phyloP scores from a whole-genome alignment of 169 alveolate genomes.

The Theileria orientalis region DNA sequence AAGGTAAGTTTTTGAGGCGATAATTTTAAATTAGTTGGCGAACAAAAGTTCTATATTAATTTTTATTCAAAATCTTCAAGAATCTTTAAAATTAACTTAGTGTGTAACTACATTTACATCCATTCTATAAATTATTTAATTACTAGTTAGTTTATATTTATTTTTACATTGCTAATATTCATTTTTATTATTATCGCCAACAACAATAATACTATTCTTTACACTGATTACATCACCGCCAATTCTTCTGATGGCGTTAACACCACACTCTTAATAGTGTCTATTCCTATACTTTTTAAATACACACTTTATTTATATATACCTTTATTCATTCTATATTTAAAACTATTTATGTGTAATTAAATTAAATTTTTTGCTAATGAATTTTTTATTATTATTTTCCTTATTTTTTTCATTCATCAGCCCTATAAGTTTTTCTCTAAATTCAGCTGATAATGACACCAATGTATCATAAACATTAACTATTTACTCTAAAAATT shows the following conservation, averaged over 20 bases:
- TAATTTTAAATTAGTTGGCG: constrained; percentile 38
- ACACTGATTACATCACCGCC: not conserved
- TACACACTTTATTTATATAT: no score
- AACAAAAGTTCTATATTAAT: constrained; percentile 31
- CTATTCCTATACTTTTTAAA: no score
- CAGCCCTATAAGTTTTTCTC: no score
- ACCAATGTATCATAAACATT: no score
- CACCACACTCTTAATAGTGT: no score
- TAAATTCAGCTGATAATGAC: no score
- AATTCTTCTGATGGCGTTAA: not conserved
- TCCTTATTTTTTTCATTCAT: no score
- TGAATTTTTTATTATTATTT: no score
- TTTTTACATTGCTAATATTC: not conserved
- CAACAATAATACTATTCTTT: not conserved
- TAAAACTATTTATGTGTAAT: not conserved
- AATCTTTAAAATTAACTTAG: not conserved
- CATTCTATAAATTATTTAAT: not conserved
- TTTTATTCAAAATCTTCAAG: not conserved
- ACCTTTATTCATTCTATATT: no score
- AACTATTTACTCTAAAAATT: no score
- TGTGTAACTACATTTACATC: no score
- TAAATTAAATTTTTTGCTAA: no score
- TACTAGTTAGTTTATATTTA: not conserved
- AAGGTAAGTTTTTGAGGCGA: constrained; percentile 49
- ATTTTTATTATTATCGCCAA: not conserved